Evolutionary conservation across 352 stramenopile genomes (phyloP).

Genomic region (Globisporangium lucens): DNA sequence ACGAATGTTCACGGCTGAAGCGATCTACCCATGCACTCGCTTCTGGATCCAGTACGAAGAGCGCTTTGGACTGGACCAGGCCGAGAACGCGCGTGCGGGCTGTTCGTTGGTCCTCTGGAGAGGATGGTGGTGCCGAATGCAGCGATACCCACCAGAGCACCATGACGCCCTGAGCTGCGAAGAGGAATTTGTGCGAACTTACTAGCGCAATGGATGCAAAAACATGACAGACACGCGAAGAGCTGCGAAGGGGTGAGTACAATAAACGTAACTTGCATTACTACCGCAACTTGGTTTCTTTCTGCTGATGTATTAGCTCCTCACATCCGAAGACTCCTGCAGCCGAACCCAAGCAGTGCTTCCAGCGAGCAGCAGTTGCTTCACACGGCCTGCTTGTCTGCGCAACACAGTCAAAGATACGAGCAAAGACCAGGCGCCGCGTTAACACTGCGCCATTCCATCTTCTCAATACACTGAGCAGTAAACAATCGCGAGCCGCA

Average conservation of each 20-base stretch:
- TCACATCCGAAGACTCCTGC: neutral
- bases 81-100: constrained; percentile 17
- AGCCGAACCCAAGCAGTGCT: neutral
- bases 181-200: neutral
- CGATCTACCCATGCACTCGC: constrained; percentile 22
- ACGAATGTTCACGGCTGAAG: constrained; percentile 19
- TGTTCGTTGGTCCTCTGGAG: neutral
- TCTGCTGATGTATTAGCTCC: neutral
- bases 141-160: neutral
- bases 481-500: neutral
- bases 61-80: constrained; percentile 35
- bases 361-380: neutral
- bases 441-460: neutral
- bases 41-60: constrained; percentile 60
- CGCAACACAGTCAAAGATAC: neutral
- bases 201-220: neutral
- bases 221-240: neutral
- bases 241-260: neutral
- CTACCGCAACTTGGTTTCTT: neutral
- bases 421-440: neutral
- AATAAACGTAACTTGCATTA: neutral
- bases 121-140: neutral
- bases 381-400: neutral
- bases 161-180: neutral
- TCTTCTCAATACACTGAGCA: neutral